Conservation (phyloP, 176 grass and related monocot genomes). For the Hyparrhenia diplandra region DNA sequence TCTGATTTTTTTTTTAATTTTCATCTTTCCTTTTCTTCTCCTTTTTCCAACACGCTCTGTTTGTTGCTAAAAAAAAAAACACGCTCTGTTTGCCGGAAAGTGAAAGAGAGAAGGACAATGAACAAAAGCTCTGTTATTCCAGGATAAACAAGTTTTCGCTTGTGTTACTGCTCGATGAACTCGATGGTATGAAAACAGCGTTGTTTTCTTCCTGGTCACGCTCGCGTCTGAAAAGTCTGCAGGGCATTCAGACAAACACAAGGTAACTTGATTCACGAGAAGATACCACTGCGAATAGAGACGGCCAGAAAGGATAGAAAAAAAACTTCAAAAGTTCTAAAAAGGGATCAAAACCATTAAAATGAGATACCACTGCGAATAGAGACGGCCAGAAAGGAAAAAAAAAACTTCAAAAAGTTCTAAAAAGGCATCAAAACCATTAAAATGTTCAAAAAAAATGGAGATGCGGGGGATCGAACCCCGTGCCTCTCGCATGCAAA, state of each 20-base stretch:
- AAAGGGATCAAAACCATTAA: no score
- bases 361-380: no score
- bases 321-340: no score
- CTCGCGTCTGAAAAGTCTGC: background rate
- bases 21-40: background rate
- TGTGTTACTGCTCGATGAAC: background rate
- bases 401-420: no score
- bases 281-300: no score
- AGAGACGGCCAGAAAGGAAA: no score
- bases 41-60: no score
- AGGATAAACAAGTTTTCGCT: background rate
- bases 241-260: background rate
- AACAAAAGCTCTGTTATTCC: background rate
- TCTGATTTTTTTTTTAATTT: background rate
- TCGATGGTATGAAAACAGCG: background rate
- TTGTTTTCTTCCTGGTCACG: background rate
- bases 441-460: background rate
- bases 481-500: slow-evolving; percentile 99
- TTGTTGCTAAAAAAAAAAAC: no score
- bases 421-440: background rate
- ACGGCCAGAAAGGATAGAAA: no score
- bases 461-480: slow-evolving; percentile 99
- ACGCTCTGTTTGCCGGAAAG: background rate
- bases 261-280: background rate
- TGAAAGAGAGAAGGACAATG: background rate